Conservation (phyloP, 163 green algal species). For the Volvox carteri region DNA sequence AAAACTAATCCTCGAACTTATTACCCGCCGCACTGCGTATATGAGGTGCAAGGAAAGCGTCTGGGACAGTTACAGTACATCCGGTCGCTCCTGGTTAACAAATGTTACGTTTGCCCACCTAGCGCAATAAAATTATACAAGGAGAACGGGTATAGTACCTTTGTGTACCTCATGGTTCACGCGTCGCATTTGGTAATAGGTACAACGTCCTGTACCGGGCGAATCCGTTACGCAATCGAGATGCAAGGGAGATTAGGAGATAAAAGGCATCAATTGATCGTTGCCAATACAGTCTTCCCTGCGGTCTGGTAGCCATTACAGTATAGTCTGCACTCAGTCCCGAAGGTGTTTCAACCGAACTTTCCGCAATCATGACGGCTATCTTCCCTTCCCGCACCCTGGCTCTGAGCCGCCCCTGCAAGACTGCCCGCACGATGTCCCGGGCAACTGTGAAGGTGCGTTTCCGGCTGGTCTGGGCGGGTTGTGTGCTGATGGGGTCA, state of each 20-base stretch:
- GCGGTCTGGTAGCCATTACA: no score
- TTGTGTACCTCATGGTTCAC: no score
- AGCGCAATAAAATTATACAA: no score
- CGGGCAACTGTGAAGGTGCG: constrained; percentile 12
- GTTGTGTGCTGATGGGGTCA: not conserved
- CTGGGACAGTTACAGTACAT: no score
- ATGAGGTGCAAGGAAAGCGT: no score
- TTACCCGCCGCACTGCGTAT: no score
- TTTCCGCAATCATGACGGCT: not conserved
- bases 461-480: not conserved
- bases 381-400: constrained; percentile 16
- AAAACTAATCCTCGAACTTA: no score
- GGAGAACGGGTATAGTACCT: no score
- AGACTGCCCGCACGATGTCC: not conserved
- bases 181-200: not conserved
- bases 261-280: constrained; percentile 7
- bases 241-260: not conserved
- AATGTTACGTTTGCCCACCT: no score
- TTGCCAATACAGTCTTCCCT: no score
- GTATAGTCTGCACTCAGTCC: no score
- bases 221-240: constrained; percentile 14
- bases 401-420: constrained; percentile 3
- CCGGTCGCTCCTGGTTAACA: no score
- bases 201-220: not conserved
- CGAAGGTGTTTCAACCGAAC: constrained; percentile 3